Conservation (phyloP, 305 asterid species). For the Fraxinus albicans region DNA sequence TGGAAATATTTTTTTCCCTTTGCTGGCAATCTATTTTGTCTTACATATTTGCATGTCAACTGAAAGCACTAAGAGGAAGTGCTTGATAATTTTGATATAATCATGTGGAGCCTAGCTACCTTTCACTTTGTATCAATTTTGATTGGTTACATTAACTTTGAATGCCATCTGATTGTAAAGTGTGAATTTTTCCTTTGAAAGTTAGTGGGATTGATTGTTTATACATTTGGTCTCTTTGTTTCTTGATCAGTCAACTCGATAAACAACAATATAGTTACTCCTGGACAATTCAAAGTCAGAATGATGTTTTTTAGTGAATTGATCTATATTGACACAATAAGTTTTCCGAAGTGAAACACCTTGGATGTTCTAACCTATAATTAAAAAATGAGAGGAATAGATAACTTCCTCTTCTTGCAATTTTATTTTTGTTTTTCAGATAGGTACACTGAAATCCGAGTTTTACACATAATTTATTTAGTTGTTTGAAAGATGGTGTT, state of each 20-base stretch:
- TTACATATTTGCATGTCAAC: neutral
- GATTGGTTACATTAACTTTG: neutral
- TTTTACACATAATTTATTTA: neutral
- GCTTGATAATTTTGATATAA: neutral
- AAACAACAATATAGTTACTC: neutral
- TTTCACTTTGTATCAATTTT: neutral
- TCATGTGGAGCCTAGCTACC: neutral
- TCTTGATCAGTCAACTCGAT: neutral
- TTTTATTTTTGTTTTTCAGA: neutral
- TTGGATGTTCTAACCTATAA: neutral
- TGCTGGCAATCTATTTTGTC: neutral
- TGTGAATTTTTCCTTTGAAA: neutral
- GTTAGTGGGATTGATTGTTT: neutral
- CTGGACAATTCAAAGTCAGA: neutral
- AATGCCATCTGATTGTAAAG: neutral
- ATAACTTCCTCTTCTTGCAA: neutral
- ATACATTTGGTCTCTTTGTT: neutral
- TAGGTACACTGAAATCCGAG: neutral
- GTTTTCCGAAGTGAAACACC: neutral
- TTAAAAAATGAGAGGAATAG: neutral
- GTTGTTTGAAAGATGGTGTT: neutral
- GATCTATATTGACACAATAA: neutral
- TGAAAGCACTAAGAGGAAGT: neutral
- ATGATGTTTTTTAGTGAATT: neutral
- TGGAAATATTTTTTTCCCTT: neutral